Evolutionary conservation across 202 grass and related monocot genomes (phyloP).

Genomic region (Eragrostis tef): DNA sequence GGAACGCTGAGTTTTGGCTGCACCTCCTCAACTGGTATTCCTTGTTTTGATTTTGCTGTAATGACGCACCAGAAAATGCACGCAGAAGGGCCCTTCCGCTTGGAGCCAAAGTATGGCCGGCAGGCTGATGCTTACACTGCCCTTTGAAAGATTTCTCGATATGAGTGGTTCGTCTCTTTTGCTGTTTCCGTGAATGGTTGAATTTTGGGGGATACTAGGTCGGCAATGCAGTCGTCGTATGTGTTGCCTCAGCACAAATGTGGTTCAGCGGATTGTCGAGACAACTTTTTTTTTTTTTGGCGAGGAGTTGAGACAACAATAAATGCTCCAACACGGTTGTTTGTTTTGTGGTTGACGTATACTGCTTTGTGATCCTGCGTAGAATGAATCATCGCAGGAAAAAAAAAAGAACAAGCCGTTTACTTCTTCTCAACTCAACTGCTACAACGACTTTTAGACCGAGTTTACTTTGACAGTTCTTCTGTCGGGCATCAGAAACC

Average conservation of each 20-base stretch:
- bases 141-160: slow-evolving; percentile 6
- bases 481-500: too few relatives aligned
- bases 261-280: background rate
- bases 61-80: slow-evolving; percentile 29
- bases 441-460: too few relatives aligned
- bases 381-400: background rate
- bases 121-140: slow-evolving; percentile 31
- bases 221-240: background rate
- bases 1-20: slow-evolving; percentile 37
- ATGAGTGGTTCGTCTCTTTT: background rate
- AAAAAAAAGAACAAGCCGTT: background rate
- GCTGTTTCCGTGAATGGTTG: background rate
- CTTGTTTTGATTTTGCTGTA: slow-evolving; percentile 46
- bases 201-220: background rate
- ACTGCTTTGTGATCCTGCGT: background rate
- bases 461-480: too few relatives aligned
- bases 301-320: too few relatives aligned
- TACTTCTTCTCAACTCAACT: slow-evolving; percentile 6
- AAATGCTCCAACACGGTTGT: background rate
- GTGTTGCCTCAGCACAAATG: background rate
- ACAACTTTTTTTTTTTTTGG: too few relatives aligned
- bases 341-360: background rate
- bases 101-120: slow-evolving; percentile 27
- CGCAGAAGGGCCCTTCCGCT: too few relatives aligned
- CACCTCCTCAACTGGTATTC: slow-evolving; percentile 1